Conservation (phyloP, 2,329 filamentous ascomycete species). For the Trichoderma cornu-damae region DNA sequence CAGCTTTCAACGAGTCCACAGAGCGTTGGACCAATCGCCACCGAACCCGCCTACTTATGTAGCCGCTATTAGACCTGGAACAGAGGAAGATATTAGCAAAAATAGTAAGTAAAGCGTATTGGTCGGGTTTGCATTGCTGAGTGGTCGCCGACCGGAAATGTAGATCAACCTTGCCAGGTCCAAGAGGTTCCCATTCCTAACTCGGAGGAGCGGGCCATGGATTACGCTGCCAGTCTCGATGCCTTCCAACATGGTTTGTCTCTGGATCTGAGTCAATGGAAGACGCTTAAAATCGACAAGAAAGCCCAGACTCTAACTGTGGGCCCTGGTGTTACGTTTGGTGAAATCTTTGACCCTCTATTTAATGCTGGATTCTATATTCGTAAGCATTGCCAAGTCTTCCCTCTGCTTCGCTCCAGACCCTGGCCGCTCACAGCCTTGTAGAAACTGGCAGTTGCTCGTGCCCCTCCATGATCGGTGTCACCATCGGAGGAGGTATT, state of each 20-base stretch:
- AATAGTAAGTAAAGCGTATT: background rate
- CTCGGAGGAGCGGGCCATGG: background rate
- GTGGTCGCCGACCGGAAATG: background rate
- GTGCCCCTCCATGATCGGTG: background rate
- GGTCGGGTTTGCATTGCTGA: no score
- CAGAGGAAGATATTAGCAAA: background rate
- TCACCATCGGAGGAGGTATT: background rate
- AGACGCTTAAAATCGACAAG: background rate
- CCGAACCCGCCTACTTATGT: background rate
- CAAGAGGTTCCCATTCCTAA: background rate
- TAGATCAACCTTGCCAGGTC: conserved; percentile 1
- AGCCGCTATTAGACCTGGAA: background rate
- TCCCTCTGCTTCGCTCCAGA: background rate
- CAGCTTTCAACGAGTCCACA: background rate
- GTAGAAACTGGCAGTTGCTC: no score
- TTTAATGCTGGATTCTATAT: background rate
- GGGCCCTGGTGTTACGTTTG: background rate
- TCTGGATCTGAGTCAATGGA: background rate
- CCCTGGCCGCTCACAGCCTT: no score
- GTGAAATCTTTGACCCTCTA: background rate
- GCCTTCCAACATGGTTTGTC: background rate
- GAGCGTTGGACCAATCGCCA: background rate
- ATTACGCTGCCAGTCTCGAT: background rate
- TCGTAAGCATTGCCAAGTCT: no score
- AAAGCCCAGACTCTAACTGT: background rate